A percentile compares a stretch with the other conserved stretches of the same genome.
These are phyloP conservation scores for Sclerotinia spermophila DNA, from an alignment of 2,329 filamentous ascomycete species.

Conservation along the genomic window DNA sequence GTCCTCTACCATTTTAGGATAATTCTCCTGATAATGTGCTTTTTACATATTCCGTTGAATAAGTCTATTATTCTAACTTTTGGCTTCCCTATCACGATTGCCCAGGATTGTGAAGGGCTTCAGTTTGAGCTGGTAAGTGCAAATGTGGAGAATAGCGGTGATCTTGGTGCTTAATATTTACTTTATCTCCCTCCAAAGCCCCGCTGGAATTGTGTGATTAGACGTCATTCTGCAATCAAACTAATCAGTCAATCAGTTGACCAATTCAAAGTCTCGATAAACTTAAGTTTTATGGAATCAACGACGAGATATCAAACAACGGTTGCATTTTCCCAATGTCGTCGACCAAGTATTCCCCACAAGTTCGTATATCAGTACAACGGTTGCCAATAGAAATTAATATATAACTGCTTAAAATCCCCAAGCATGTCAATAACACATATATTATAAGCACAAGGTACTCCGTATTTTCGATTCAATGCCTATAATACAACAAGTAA, in stretches of 20 bases:
- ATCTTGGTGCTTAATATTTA: conserved; percentile 5
- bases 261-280: neutral
- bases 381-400: neutral
- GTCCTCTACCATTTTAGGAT: neutral
- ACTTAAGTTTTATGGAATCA: too few relatives aligned
- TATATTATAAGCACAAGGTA: neutral
- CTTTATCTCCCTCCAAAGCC: neutral
- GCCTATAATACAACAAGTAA: neutral
- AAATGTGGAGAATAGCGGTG: neutral
- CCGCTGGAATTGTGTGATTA: neutral
- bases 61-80: neutral
- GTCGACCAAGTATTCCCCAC: neutral
- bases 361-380: conserved; percentile 6
- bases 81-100: neutral
- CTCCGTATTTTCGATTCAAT: neutral
- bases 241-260: neutral
- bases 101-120: neutral
- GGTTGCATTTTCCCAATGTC: neutral
- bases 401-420: neutral
- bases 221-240: neutral
- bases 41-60: neutral
- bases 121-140: neutral
- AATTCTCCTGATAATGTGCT: neutral
- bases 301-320: neutral
- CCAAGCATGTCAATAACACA: neutral